A percentile compares a stretch with the other conserved stretches of the same genome.
Evolutionary conservation across 2,329 filamentous ascomycete species (phyloP).

Genomic region (Penicillium glabrum): DNA sequence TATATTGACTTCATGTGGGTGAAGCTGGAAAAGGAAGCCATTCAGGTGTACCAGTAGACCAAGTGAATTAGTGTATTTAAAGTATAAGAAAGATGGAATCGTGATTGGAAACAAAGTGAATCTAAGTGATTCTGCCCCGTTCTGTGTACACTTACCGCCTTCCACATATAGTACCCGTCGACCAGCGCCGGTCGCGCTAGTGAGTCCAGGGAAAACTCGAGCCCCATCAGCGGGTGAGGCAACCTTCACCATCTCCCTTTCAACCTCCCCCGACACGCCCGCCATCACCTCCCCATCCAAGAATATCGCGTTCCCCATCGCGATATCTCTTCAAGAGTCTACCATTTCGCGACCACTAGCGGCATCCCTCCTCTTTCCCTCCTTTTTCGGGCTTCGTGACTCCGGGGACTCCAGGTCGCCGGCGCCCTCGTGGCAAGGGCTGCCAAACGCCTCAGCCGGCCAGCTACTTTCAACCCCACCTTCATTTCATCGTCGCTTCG

Average conservation of each 20-base stretch:
- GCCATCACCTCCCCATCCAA: constrained; percentile 28
- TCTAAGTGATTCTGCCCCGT: neutral
- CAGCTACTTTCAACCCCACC: constrained; percentile 34
- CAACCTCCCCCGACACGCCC: constrained; percentile 39
- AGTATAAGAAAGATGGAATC: too few species aligned
- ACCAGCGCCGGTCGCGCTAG: constrained; percentile 25
- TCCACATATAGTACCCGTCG: constrained; percentile 14
- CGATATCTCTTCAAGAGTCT: constrained; percentile 36
- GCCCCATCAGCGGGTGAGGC: constrained; percentile 40
- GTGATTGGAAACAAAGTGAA: neutral
- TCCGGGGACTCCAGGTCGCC: constrained; percentile 38
- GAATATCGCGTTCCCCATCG: constrained; percentile 45
- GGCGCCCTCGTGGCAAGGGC: constrained; percentile 51
- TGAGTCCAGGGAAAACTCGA: constrained; percentile 38
- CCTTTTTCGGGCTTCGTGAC: constrained; percentile 34
- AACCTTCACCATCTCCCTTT: constrained; percentile 43
- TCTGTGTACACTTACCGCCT: constrained; percentile 6
- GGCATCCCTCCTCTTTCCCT: constrained; percentile 28
- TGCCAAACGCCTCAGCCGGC: constrained; percentile 47
- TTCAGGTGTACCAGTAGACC: too few species aligned
- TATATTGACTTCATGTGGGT: too few species aligned
- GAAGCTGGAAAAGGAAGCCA: too few species aligned
- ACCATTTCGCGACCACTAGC: constrained; percentile 26
- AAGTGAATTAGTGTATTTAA: too few species aligned
- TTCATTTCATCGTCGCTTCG: constrained; percentile 33